Base-by-base conservation (phyloP, 1,139 yeast species). In the Trichomonascaceae sp. region DNA sequence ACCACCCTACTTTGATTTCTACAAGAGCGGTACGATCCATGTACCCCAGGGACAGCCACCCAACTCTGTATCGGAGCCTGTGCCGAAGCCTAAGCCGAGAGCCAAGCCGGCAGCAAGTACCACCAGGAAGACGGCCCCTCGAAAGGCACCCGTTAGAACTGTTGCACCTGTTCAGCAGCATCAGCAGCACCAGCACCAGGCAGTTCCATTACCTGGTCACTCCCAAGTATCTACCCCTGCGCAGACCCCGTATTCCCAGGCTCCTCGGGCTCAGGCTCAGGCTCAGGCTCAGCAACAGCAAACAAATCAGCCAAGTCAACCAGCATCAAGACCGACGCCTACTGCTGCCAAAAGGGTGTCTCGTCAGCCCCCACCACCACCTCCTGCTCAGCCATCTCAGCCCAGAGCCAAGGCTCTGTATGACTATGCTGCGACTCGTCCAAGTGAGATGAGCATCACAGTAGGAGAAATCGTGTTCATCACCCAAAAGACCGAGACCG, bases 341-440 rank as follows among this genome's bases (percentile, higher is more conserved):
- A 43, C 43, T 8, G 43, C 52, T 17, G 42, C 43, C 5, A 34
- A 34, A 26, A 28, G 37, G 11, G 41, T 37, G 13, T 38, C 42
- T 5, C 35, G 42, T 9, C 51, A 48, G 4, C 71, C 77, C 3
- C 78, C 85, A 1, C 85, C 93, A 4, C 77, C 92, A 1, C 74
- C 80, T 1, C 71, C 80, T 6, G 69, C 76, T 0, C 65, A 74
- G 0, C 85, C 93, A 1, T 65, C 74, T 37, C 71, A 64, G 50
- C 95, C 96, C 18, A 76, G 81, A 2, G 92, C 67, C 55, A 76
- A 74, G 48, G 98, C 93, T 0, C 72, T 85, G 38, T 92, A 80
- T 52, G 96, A 85, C 46, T 92, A 81, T 56, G 78, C 76, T 23
- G 96, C 96, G 11, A 70, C 85, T 2, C 93, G 89, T 5, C 71